Evolutionary conservation across 148 eudicot species (phyloP), one percentile per base, ranked within the genome.

Genomic region (Simmondsia chinensis): DNA sequence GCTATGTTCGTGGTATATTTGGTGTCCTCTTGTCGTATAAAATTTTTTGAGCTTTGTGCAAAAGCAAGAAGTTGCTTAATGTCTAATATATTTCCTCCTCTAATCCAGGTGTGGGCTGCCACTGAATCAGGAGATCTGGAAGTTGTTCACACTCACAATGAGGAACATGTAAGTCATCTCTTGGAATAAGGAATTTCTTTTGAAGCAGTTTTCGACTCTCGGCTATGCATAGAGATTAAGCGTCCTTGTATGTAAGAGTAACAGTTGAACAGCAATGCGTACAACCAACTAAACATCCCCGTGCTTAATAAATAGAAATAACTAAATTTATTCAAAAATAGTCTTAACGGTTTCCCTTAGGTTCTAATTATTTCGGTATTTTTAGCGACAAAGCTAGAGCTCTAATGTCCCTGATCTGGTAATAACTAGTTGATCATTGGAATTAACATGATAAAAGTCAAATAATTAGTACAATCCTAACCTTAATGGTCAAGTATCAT

Each of bases 91-190:
- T 28, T 57, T 26, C 4, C 17, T n/a, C n/a, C n/a, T n/a, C n/a
- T n/a, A n/a, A 17, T 46, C 19, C 56, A 73, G 77, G 61, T 59
- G 19, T 76, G 94, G 94, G 68, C 39, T 60, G 47, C 59, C 14
- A 52, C 58, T 28, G 75, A 71, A 51, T 44, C 41, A 28, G 84
- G 77, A 30, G 40, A 51, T 13, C 26, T 80, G 22, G 79, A 69
- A 41, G 70, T 71, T 15, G 30, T 37, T 15, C 46, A 73, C 34
- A 59, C 71, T 35, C 66, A 22, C 26, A 44, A 57, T 21, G 82
- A 54, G 36, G 65, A 72, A 34, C 22, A 58, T 69, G 94, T 76
- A 64, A 43, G 81, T 67, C 22, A 9, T 15, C 12, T 22, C n/a
- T n/a, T n/a, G n/a, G n/a, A n/a, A n/a, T 4, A 16, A 20, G 14